Conservation (phyloP, 495 filamentous ascomycete genomes). For the Hyphodiscus hymeniophilus region DNA sequence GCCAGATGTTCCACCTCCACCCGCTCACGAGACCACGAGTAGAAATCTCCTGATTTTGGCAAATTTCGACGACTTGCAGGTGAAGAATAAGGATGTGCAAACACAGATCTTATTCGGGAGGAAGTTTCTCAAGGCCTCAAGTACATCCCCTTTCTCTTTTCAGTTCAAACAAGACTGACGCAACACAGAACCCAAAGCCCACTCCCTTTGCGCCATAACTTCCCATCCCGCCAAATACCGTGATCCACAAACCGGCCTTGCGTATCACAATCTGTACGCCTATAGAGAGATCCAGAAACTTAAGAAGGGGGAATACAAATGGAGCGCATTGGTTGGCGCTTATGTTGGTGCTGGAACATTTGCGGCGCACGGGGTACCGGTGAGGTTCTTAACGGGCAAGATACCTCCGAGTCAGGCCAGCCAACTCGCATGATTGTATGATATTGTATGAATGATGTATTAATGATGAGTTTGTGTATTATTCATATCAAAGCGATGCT, state of each 20-base stretch:
- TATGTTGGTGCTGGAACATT: conserved; percentile 56
- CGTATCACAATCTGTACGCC: conserved; percentile 66
- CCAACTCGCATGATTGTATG: too few species aligned
- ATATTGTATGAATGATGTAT: too few species aligned
- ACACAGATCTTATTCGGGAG: conserved; percentile 43
- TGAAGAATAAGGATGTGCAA: conserved; percentile 47
- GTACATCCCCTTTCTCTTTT: conserved; percentile 19
- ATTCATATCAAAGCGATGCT: too few species aligned
- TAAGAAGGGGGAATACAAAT: conserved; percentile 56
- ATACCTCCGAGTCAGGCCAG: too few species aligned
- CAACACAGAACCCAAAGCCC: conserved; percentile 29
- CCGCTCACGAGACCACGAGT: conserved; percentile 15
- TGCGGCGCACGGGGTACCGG: conserved; percentile 62
- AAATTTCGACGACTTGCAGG: conserved; percentile 45
- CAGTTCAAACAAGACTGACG: conserved; percentile 8
- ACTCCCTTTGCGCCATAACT: conserved; percentile 67
- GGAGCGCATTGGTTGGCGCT: conserved; percentile 66
- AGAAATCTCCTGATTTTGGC: conserved; percentile 43
- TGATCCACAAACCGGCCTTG: conserved; percentile 68
- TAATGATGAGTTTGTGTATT: too few species aligned
- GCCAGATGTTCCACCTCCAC: conserved; percentile 16
- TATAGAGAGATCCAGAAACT: conserved; percentile 66
- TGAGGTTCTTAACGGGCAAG: conserved; percentile 41
- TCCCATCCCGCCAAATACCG: conserved; percentile 67
- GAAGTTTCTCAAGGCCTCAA: conserved; percentile 40